Conservation (phyloP, 768 basidiomycete species). For the Lactifluus subvellereus region DNA sequence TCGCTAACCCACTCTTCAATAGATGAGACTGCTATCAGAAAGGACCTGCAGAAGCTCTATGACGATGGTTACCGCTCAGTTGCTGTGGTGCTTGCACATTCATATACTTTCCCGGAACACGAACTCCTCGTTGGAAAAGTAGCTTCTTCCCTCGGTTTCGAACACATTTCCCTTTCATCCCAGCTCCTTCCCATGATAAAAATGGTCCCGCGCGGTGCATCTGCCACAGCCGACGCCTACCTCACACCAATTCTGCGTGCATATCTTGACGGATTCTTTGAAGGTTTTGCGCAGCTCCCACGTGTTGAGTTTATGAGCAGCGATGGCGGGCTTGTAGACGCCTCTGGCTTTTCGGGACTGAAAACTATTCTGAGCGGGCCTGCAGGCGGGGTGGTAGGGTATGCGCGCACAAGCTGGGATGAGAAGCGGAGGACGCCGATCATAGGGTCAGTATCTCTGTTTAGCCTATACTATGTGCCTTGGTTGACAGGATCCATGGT, state of each 20-base stretch:
- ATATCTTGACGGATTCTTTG: constrained; percentile 89
- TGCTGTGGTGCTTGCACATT: constrained; percentile 87
- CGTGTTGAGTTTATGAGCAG: constrained; percentile 95
- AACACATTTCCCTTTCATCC: constrained; percentile 83
- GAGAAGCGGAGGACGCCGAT: constrained; percentile 61
- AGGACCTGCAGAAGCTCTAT: constrained; percentile 65
- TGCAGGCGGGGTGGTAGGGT: constrained; percentile 94
- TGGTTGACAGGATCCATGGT: not conserved
- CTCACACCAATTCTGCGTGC: constrained; percentile 81
- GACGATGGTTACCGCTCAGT: constrained; percentile 81
- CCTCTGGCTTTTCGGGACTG: constrained; percentile 82
- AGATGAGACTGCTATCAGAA: constrained; percentile 51
- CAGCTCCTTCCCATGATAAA: constrained; percentile 92
- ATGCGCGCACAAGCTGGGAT: constrained; percentile 90
- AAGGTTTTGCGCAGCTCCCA: constrained; percentile 70
- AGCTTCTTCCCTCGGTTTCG: constrained; percentile 79
- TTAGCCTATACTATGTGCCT: not conserved
- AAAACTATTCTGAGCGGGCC: constrained; percentile 92
- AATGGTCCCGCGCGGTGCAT: constrained; percentile 88
- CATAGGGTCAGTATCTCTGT: constrained; percentile 58
- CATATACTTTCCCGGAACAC: constrained; percentile 87
- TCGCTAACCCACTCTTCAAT: constrained; percentile 4
- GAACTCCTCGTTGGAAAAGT: constrained; percentile 66
- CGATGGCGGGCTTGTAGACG: constrained; percentile 80
- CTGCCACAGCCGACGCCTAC: constrained; percentile 92